These are phyloP conservation scores for Pseudonectria buxi DNA, from an alignment of 2,329 filamentous ascomycete genomes.

Conservation along the genomic window DNA sequence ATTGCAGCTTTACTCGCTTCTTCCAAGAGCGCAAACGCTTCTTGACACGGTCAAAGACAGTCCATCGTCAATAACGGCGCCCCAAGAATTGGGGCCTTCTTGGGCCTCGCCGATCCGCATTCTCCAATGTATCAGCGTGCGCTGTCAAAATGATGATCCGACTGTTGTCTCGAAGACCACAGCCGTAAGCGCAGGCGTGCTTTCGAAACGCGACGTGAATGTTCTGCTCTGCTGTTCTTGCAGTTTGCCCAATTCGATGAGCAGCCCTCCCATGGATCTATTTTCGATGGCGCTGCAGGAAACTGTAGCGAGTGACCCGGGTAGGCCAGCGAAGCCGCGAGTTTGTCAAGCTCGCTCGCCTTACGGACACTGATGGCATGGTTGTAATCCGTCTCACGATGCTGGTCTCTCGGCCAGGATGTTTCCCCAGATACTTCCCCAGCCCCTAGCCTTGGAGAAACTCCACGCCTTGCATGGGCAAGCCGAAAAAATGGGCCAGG, in stretches of 20 bases:
- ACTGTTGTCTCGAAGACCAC: slow-evolving; percentile 7
- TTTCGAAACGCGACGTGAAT: slow-evolving; percentile 19
- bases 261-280: too few species aligned
- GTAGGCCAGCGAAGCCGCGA: slow-evolving; percentile 13
- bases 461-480: slow-evolving; percentile 3
- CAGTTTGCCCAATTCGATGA: slow-evolving; percentile 20
- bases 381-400: slow-evolving; percentile 14
- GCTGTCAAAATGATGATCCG: slow-evolving; percentile 4
- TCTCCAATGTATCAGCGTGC: slow-evolving; percentile 3
- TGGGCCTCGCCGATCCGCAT: slow-evolving; percentile 18
- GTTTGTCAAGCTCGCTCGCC: slow-evolving; percentile 9
- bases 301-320: slow-evolving; percentile 13
- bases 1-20: slow-evolving; percentile 17
- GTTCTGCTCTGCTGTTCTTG: slow-evolving; percentile 24
- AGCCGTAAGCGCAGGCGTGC: slow-evolving; percentile 13
- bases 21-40: slow-evolving; percentile 24
- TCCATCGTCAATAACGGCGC: slow-evolving; percentile 16
- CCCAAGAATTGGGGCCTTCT: slow-evolving; percentile 19
- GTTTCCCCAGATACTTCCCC: slow-evolving; percentile 3
- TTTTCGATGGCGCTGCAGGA: slow-evolving; percentile 16
- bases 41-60: slow-evolving; percentile 4
- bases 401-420: slow-evolving; percentile 10
- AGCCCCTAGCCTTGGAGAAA: background rate
- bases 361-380: background rate
- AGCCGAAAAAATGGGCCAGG: slow-evolving; percentile 7